Base-by-base conservation (phyloP, 2,329 filamentous ascomycete genomes). In the Ophiostoma triangulosporum region DNA sequence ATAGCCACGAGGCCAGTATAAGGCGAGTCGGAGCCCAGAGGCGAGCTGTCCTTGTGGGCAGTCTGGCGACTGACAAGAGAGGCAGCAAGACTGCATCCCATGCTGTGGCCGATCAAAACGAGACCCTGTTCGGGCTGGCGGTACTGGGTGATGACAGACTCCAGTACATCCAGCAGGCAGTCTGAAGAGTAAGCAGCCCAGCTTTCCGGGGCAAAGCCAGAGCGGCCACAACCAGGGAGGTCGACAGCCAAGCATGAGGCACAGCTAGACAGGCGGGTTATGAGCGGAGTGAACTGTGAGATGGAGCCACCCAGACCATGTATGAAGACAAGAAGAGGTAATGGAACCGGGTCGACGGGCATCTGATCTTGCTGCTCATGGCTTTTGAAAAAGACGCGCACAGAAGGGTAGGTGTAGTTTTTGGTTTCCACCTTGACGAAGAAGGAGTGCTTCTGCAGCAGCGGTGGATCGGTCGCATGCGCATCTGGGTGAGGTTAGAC, bases 281-380 rank as follows among this genome's bases (percentile, higher is more conserved):
- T 70, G 5, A 97, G 70, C 29, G 86, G 80, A 53, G 87, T 78
- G 64, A 96, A 97, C 64, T 97, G 93, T 11, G 88, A 84, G 24
- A 89, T 77, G 0, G 88, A 95, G 49, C 93, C 93, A n/a, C 91
- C 93, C 9, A 97, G 75, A 1, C 93, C 93, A 63, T 97, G 93
- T 54, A 97, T 75, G 64, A 94, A 95, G 43, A 97, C 89, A 3
- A 97, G 71, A 9, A 98, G 70, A 1, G 93, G 93, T 11, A 96
- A 69, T 0, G 86, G 83, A 0, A 78, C 75, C 1, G 88, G 86
- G 57, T 81, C 75, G 40, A 73, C 76, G 3, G 88, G 88, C 4
- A 97, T 75, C 65, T 93, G 86, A 56, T 83, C 78, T n/a, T 83
- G 81, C 63, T 96, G 88, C 20, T 82, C 78, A 68, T 96, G 93